Evolutionary conservation across 768 basidiomycete species (phyloP).

Genomic region (Leccinum rimulosum): DNA sequence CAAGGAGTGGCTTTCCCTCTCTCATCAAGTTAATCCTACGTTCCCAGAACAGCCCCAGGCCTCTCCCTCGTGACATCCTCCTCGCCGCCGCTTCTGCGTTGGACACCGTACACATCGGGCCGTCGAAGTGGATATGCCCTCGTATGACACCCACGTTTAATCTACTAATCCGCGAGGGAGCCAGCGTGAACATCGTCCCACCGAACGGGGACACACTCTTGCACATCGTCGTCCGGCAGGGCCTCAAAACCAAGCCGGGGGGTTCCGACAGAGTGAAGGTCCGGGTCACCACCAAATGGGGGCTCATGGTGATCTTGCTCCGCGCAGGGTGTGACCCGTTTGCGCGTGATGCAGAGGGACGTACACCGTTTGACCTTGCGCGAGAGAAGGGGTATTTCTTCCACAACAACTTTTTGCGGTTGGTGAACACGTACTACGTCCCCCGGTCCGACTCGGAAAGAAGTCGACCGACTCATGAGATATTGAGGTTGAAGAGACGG

Average conservation of each 20-base stretch:
- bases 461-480: background rate
- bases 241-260: background rate
- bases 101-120: background rate
- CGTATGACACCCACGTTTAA: background rate
- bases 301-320: background rate
- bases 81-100: background rate
- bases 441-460: background rate
- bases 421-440: background rate
- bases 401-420: background rate
- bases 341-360: background rate
- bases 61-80: background rate
- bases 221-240: background rate
- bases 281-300: background rate
- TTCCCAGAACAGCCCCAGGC: background rate
- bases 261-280: background rate
- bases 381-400: background rate
- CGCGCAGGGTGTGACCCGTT: background rate
- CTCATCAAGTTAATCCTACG: background rate
- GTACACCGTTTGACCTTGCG: conserved; percentile 3
- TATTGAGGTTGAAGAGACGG: background rate
- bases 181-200: background rate
- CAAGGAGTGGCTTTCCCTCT: background rate
- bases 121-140: background rate
- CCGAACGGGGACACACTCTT: conserved; percentile 4
- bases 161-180: background rate